Base-by-base conservation (phyloP, 75 land plant genomes). In the Isoetes taiwanensis region DNA sequence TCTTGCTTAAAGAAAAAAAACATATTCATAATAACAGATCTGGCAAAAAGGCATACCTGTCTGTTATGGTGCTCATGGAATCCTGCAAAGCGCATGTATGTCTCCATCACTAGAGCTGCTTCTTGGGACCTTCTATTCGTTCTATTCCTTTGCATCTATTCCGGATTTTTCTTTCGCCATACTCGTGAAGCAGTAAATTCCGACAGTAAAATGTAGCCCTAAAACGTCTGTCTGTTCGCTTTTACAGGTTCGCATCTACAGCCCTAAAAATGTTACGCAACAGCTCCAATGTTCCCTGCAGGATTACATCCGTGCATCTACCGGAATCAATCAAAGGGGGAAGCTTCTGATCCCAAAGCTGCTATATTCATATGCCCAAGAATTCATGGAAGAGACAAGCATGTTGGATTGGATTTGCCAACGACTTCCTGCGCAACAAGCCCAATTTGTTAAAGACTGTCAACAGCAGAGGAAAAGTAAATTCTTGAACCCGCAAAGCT, bases 261-360 rank as follows among this genome's bases (percentile, higher is more conserved):
- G 75, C 27, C 63, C 85, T 0, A 59, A 63, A 20, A 71, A 76
- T 54, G 69, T 87, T 30, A 59, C 50, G 0, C 72, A 66, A 27
- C 75, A 80, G 56, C 80, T 87, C 11, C 67, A 76, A 42, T 52
- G 60, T 32, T 74, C 94, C 34, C 65, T 84, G 42, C 76, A 74
- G 16, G 94, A 87, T 54, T 87, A 80, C 39, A 58, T 80, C 4
- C 79, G 82, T 42, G 94, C 94, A 31, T 70, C 94, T 21, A 82
- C 84, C 31, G 94, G 94, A 23, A 40, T 87, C 28, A 80, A 73
- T 64, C 57, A 52, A 9, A 84, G 72, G 58, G 94, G 94, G 31
- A 84, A 67, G 62, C 57, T 87, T 24, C 58, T 87, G 34, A 74
- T 87, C 16, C 94, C 94, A 9, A 87, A 78, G 68, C 53, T 87